Evolutionary conservation across 2,329 filamentous ascomycete genomes (phyloP), one percentile per base, ranked within the genome.

Genomic region (Epicoccum nigrum): DNA sequence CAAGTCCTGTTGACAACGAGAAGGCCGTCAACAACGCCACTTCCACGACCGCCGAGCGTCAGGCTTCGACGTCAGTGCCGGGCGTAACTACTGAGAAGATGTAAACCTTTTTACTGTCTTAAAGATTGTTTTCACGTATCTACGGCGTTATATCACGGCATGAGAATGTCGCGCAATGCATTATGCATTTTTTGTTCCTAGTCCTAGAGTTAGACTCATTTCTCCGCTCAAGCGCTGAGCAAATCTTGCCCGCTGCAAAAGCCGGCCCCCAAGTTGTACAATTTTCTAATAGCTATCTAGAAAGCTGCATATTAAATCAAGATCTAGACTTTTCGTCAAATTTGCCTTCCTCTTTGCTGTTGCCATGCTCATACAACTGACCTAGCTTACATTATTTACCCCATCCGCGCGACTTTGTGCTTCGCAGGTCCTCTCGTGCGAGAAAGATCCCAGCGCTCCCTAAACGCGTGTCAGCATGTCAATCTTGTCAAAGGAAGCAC

Each of bases 11-110:
- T 28, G 45, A 58, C 27, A 45, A 42, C 20, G 53, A 62, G 39
- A 55, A 63, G 41, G 17, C 31, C 16, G 30, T 11, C 21, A 54
- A 58, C 33, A 33, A 46, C 27, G 32, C 33, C 40, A 17, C 31
- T 45, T 15, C 43, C 46, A 39, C 62, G 46, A 35, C 55, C 47
- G 21, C 54, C 31, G 38, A 62, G 59, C 35, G 58, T 54, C 19
- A 55, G 47, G 25, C 33, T 42, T 23, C 44, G 16, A n/a, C 56
- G 47, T 8, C 57, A 46, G 17, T 52, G 38, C 21, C 46, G 15
- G 45, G 44, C 1, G 51, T 60, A 27, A n/a, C 49, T 2, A 49
- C 54, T 9, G 62, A 63, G 45, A 64, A 63, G 45, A 28, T 45
- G 7, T 63, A 54, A 32, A 13, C 9, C 7, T 4, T n/a, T 15